These are phyloP conservation scores for Pascua sp. DNA, from an alignment of 1,284 basidiomycete species.

Conservation along the genomic window DNA sequence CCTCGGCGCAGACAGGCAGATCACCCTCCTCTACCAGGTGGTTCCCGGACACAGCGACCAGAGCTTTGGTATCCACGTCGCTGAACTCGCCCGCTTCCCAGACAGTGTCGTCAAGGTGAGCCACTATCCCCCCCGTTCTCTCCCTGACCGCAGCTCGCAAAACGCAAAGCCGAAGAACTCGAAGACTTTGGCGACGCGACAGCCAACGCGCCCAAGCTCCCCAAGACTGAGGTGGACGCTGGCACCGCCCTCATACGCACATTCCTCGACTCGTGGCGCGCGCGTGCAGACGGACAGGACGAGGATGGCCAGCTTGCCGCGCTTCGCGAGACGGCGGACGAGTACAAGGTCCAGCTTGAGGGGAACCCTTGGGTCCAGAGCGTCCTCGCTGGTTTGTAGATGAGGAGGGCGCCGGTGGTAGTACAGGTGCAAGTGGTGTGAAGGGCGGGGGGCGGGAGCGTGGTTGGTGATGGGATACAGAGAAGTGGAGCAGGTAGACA, in stretches of 20 bases:
- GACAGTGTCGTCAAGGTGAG: conserved; percentile 83
- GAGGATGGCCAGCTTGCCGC: conserved; percentile 63
- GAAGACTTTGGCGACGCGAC: conserved; percentile 72
- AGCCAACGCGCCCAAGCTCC: conserved; percentile 52
- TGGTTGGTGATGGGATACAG: too few relatives aligned
- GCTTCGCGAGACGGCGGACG: conserved; percentile 63
- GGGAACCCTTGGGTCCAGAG: conserved; percentile 71
- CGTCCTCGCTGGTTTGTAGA: conserved; percentile 56
- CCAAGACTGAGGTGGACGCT: conserved; percentile 65
- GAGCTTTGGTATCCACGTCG: conserved; percentile 98
- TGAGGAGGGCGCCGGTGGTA: neutral
- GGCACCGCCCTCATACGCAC: conserved; percentile 78
- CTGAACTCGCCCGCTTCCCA: conserved; percentile 92
- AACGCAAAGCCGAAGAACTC: conserved; percentile 90
- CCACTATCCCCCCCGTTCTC: conserved; percentile 1
- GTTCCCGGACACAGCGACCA: conserved; percentile 92
- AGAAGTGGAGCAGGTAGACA: too few relatives aligned
- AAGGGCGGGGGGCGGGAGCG: too few relatives aligned
- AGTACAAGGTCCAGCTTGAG: conserved; percentile 66
- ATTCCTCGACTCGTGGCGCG: conserved; percentile 72
- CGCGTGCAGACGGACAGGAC: conserved; percentile 46
- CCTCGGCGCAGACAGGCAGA: conserved; percentile 62
- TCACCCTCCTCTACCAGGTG: conserved; percentile 92
- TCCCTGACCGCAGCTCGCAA: conserved; percentile 67
- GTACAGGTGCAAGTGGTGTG: too few relatives aligned